These are phyloP conservation scores for Cryptococcus hybrid DNA, from an alignment of 1,284 basidiomycete species.

Conservation along the genomic window DNA sequence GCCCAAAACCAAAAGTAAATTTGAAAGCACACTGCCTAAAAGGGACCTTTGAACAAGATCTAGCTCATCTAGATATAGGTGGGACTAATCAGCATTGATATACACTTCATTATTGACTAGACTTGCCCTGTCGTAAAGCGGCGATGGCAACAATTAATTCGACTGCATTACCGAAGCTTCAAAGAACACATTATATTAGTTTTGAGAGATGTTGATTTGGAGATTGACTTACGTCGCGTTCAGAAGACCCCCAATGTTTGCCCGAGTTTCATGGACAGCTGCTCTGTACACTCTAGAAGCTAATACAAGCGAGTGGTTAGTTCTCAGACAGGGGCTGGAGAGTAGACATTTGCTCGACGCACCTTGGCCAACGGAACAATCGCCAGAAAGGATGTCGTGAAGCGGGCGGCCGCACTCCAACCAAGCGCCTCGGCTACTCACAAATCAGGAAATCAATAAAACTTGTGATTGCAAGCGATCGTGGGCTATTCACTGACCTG, in stretches of 20 bases:
- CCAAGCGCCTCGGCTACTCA: conserved; percentile 33
- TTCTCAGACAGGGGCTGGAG: neutral
- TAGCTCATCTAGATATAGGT: conserved; percentile 60
- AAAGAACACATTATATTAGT: neutral
- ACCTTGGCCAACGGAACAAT: conserved; percentile 85
- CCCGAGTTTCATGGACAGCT: conserved; percentile 70
- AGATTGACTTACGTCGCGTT: conserved; percentile 66
- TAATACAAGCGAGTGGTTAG: neutral
- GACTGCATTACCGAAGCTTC: conserved; percentile 53
- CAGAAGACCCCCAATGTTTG: conserved; percentile 78
- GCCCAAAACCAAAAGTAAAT: conserved; percentile 81
- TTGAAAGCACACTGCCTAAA: conserved; percentile 67
- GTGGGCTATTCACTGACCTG: conserved; percentile 54
- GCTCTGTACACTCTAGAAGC: conserved; percentile 66
- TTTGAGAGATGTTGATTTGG: neutral
- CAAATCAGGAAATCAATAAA: neutral
- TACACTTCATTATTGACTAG: neutral
- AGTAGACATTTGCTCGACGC: conserved; percentile 1
- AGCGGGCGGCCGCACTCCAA: conserved; percentile 82
- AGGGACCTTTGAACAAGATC: conserved; percentile 81
- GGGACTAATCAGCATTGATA: conserved; percentile 5
- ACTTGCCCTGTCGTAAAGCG: conserved; percentile 71
- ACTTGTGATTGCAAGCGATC: neutral
- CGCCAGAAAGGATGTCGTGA: conserved; percentile 76
- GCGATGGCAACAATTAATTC: conserved; percentile 82